phyloP scores from a whole-genome alignment of 805 yeast genomes.

The Candida oleophila region DNA sequence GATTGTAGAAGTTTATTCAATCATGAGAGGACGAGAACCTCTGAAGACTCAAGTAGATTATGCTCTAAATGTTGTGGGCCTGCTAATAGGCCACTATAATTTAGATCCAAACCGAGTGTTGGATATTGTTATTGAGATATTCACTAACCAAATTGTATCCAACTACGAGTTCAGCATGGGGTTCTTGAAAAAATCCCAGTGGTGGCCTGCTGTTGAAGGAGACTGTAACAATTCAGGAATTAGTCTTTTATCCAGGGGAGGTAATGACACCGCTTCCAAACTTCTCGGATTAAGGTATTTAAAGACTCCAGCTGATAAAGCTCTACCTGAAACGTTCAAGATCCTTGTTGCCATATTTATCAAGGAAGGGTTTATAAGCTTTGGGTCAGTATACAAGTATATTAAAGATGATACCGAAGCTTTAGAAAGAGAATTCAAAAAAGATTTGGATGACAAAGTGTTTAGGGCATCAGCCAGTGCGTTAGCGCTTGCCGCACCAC shows the following conservation, averaged over 20 bases:
- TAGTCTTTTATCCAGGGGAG: slow-evolving; percentile 44
- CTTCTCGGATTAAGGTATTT: slow-evolving; percentile 48
- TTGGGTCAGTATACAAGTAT: slow-evolving; percentile 58
- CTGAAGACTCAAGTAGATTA: slow-evolving; percentile 41
- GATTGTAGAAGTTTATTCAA: slow-evolving; percentile 45
- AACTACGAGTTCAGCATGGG: slow-evolving; percentile 47
- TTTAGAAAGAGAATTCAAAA: slow-evolving; percentile 45
- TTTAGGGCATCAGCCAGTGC: slow-evolving; percentile 70
- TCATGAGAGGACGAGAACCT: slow-evolving; percentile 39
- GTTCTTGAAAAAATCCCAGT: slow-evolving; percentile 53
- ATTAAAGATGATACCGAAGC: slow-evolving; percentile 45
- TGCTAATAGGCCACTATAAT: slow-evolving; percentile 69
- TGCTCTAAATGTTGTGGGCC: slow-evolving; percentile 48
- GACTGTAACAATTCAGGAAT: slow-evolving; percentile 16
- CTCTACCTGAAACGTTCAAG: slow-evolving; percentile 42
- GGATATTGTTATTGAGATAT: slow-evolving; percentile 59
- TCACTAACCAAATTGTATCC: slow-evolving; percentile 42
- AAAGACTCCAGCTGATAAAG: slow-evolving; percentile 28
- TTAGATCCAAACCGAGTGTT: slow-evolving; percentile 72
- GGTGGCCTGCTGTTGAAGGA: slow-evolving; percentile 59
- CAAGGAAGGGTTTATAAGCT: slow-evolving; percentile 63
- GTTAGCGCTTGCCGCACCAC: slow-evolving; percentile 83
- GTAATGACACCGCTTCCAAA: slow-evolving; percentile 54
- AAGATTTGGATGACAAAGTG: slow-evolving; percentile 52
- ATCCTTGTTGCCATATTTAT: slow-evolving; percentile 55